Evolutionary conservation across 306 rosid genomes (phyloP).

Genomic region (Pueraria montana): DNA sequence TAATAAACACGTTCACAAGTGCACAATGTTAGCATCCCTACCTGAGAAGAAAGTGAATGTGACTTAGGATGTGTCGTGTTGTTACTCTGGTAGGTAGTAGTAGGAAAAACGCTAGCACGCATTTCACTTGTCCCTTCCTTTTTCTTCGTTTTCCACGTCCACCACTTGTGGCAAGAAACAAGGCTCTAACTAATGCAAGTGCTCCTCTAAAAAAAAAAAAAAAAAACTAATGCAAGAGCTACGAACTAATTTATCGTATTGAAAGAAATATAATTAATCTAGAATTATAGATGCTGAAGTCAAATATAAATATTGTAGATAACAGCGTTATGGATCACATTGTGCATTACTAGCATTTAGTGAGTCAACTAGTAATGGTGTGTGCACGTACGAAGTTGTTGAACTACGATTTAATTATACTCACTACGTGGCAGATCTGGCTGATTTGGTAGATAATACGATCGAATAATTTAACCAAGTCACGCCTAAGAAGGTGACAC

Average conservation of each 20-base stretch:
- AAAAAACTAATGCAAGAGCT: not conserved
- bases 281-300: conserved; percentile 26
- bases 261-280: conserved; percentile 5
- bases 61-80: conserved; percentile 23
- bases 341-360: conserved; percentile 7
- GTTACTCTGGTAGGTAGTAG: conserved; percentile 47
- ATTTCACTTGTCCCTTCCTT: conserved; percentile 34
- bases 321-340: conserved; percentile 36
- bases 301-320: conserved; percentile 35
- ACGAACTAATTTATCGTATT: not conserved
- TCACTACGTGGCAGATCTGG: conserved; percentile 45
- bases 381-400: conserved; percentile 44
- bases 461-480: conserved; percentile 45
- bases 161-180: conserved; percentile 35
- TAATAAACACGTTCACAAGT: conserved; percentile 47
- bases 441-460: conserved; percentile 49
- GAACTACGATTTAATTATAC: conserved; percentile 42
- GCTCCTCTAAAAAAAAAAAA: too few relatives aligned
- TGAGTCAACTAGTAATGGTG: conserved; percentile 29
- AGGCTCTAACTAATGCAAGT: conserved; percentile 8
- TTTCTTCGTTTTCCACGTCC: conserved; percentile 44
- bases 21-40: conserved; percentile 36
- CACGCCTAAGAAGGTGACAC: conserved; percentile 41
- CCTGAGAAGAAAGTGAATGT: conserved; percentile 38
- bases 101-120: conserved; percentile 20